Conservation (phyloP, 176 grass and related monocot species). For the Microstegium vimineum region DNA sequence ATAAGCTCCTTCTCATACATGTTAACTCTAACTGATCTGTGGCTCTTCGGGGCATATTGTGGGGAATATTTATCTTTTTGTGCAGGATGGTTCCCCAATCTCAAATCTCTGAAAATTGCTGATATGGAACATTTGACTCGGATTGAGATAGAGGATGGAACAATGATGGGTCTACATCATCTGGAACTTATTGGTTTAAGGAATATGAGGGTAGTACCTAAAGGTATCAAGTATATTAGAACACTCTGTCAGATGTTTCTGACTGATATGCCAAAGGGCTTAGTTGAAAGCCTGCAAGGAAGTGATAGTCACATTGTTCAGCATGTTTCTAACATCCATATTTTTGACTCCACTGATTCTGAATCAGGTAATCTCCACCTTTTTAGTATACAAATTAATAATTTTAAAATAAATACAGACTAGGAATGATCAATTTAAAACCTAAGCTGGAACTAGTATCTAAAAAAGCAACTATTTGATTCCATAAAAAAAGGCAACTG, state of each 20-base stretch:
- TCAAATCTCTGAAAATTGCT: constrained; percentile 17
- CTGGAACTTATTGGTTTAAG: constrained; percentile 22
- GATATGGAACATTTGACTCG: constrained; percentile 33
- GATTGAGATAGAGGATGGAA: constrained; percentile 39
- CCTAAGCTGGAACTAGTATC: not conserved
- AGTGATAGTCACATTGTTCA: constrained; percentile 21
- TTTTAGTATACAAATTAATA: not conserved
- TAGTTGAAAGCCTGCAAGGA: constrained; percentile 23
- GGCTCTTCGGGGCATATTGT: constrained; percentile 5
- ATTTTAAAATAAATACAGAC: not conserved
- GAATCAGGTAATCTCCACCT: constrained; percentile 23
- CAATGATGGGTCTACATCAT: constrained; percentile 29
- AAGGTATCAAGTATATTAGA: constrained; percentile 30
- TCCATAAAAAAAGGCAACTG: too few species aligned
- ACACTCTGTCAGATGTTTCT: constrained; percentile 26
- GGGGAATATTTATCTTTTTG: constrained; percentile 34
- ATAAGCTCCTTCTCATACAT: constrained; percentile 40
- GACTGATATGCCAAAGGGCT: constrained; percentile 22
- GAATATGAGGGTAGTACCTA: constrained; percentile 32
- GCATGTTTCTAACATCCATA: constrained; percentile 33
- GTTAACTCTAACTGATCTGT: constrained; percentile 27
- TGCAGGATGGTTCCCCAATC: constrained; percentile 49
- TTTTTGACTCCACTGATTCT: constrained; percentile 10
- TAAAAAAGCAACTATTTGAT: not conserved
- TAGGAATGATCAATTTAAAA: not conserved